Evolutionary conservation across 2,329 filamentous ascomycete genomes (phyloP), one percentile per base, ranked within the genome.

Genomic region (Talaromyces sp.): DNA sequence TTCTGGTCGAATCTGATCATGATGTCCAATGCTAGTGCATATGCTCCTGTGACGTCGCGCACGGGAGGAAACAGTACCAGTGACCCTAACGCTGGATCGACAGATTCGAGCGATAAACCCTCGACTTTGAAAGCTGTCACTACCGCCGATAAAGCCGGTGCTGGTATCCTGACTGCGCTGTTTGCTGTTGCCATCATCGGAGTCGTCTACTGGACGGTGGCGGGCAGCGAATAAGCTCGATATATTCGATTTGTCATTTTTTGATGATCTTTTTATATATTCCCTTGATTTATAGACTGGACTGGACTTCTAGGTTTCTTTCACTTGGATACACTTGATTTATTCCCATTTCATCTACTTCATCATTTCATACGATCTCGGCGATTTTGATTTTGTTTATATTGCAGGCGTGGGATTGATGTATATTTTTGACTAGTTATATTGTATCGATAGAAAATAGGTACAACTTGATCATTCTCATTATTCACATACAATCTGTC

Each of bases 91-190:
- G 75, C 76, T 0, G 71, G 68, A 38, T 74, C 71, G 3, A 72
- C 73, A 19, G 49, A 59, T 3, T 34, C 67, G 17, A 64, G 68
- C 3, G 45, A 72, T 5, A 69, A 68, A 3, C 67, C 67, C 17
- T 11, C 58, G 19, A 43, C 31, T 19, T 27, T 45, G 43, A 51
- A 27, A 29, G 31, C 45, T 0, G 76, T 77, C 58, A 76, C 74
- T 0, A 71, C 72, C 1, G 77, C 71, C 2, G 80, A 82, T 68
- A 73, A 71, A 43, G 80, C 76, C 1, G 81, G 81, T 10, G 81
- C 80, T 0, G 77, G 76, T 3, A 76, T 82, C 15, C 60, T 82
- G 58, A 82, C 81, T 7, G 72, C 73, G 0, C 29, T 80, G 17
- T 67, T 79, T 69, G 65, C 78, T 36, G 65, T 73, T 17, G 65